Evolutionary conservation across 2,329 filamentous ascomycete species (phyloP).

Genomic region (Clonostachys byssicola): DNA sequence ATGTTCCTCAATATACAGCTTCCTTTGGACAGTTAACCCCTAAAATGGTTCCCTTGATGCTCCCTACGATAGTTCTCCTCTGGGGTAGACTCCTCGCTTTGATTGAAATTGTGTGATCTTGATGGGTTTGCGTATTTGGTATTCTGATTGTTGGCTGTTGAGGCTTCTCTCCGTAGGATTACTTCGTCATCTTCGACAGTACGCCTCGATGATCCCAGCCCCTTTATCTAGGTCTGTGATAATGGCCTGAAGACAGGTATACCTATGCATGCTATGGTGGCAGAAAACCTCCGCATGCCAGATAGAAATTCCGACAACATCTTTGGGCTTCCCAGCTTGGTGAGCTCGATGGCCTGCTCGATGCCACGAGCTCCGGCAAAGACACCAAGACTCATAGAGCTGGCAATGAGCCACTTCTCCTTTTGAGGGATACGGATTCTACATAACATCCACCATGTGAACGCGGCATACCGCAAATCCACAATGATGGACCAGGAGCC

Average conservation of each 20-base stretch:
- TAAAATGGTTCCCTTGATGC: no score
- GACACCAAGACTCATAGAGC: slow-evolving; percentile 34
- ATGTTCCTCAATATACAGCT: no score
- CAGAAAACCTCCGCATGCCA: slow-evolving; percentile 30
- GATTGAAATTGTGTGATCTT: no score
- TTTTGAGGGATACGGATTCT: slow-evolving; percentile 34
- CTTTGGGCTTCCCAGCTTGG: slow-evolving; percentile 18
- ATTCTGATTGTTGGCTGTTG: no score
- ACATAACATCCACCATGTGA: slow-evolving; percentile 39
- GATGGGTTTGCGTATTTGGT: no score
- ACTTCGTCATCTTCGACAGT: no score
- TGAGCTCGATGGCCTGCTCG: slow-evolving; percentile 16
- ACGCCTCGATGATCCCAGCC: slow-evolving; percentile 8
- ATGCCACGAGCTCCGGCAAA: slow-evolving; percentile 24
- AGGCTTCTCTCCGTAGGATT: no score
- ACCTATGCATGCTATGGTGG: slow-evolving; percentile 32
- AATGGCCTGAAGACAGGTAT: slow-evolving; percentile 31
- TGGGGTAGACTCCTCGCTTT: no score
- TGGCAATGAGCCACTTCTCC: slow-evolving; percentile 36
- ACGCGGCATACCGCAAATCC: slow-evolving; percentile 31
- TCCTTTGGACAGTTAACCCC: no score
- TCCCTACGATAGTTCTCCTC: no score
- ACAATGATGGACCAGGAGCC: slow-evolving; percentile 11
- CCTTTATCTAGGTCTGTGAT: slow-evolving; percentile 16
- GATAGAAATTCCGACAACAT: slow-evolving; percentile 24